Conservation (phyloP, 139 green algal species). For the Micromonas commoda region DNA sequence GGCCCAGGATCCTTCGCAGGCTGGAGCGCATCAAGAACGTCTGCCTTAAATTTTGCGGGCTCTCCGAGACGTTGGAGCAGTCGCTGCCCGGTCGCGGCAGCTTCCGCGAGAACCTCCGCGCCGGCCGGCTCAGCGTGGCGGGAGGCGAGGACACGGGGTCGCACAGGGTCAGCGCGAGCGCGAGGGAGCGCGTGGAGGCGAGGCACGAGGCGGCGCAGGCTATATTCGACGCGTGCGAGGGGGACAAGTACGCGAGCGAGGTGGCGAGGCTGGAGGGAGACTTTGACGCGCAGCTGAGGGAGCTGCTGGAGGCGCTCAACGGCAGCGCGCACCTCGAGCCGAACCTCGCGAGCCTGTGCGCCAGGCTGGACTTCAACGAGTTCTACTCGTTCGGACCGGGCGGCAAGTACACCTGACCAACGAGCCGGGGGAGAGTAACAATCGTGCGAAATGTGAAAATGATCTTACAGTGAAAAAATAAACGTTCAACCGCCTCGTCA, state of each 20-base stretch:
- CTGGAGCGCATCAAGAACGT: slow-evolving; percentile 8
- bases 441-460: background rate
- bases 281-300: background rate
- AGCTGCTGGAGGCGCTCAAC: slow-evolving; percentile 17
- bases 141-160: no score
- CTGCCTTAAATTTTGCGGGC: slow-evolving; percentile 5
- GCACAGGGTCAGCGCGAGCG: no score
- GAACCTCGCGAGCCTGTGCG: slow-evolving; percentile 17
- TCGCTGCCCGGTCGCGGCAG: background rate
- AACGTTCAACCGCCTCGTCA: no score
- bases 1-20: slow-evolving; percentile 31
- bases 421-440: background rate
- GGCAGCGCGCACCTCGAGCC: background rate
- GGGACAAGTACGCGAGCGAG: background rate
- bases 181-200: no score
- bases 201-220: no score
- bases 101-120: background rate
- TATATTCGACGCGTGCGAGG: background rate
- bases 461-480: background rate
- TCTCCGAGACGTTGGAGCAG: background rate
- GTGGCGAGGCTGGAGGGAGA: background rate
- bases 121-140: no score
- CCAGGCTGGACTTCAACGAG: slow-evolving; percentile 20
- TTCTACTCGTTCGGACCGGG: background rate
- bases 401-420: background rate